Base-by-base conservation (phyloP, 768 basidiomycete genomes). In the Lactarius vividus region DNA sequence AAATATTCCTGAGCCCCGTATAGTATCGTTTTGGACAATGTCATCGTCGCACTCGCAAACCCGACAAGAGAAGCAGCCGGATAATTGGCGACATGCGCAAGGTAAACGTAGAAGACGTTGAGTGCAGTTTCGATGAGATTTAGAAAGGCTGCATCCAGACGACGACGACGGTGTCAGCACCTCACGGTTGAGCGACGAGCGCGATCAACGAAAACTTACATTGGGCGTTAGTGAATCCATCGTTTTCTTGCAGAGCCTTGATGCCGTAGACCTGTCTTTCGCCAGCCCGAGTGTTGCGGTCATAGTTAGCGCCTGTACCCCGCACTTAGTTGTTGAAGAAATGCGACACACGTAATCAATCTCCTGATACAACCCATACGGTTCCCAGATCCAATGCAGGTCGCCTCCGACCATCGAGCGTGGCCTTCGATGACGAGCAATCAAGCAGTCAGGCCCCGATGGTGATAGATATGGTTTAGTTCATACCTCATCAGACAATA, bases 301-400 rank as follows among this genome's bases (percentile, higher is more conserved):
- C 49, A 35, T 23, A n/a, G 31, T 39, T 44, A 57, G 23, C 44
- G 65, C 57, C 33, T 8, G 3, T 23, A n/a, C 15, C 31, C 33
- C 57, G n/a, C 4, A 23, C 35, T 28, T 20, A 29, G 72, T 71
- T 46, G 72, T 71, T 46, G 72, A 42, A 59, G 39, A 46, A 20
- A 62, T 33, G 57, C 29, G 26, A 74, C 78, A 62, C 68, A 81
- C 79, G 53, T 77, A 72, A 66, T 81, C 78, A 39, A 92, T 78
- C n/a, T 88, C 79, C 72, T 92, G 88, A 76, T 93, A 94, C 35
- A 90, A 65, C 29, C 80, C 83, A 72, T 96, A 96, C 2, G 92
- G 92, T 65, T 83, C 79, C 94, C 94, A 96, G 53, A 96, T 83
- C 94, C 93, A 96, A 71, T 94, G 90, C 55, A 95, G 79, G 75